Conservation (phyloP, 345 rosid genomes). For the Bruguiera gymnorhiza region DNA sequence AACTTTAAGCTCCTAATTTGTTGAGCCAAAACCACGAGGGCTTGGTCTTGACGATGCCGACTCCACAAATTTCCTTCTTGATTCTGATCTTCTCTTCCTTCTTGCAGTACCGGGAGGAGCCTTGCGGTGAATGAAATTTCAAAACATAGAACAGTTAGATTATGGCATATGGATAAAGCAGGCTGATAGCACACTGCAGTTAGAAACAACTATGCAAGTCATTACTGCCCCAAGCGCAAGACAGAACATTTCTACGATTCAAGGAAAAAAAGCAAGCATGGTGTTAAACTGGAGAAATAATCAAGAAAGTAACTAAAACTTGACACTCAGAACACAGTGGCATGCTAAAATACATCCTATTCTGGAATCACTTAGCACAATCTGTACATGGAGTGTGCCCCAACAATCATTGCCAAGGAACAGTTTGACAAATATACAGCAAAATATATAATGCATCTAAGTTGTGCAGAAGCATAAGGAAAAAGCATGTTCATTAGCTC, state of each 20-base stretch:
- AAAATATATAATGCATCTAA: neutral
- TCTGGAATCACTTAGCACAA: neutral
- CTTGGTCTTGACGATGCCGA: constrained; percentile 51
- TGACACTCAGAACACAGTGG: neutral
- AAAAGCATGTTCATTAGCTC: no score
- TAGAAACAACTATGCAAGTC: neutral
- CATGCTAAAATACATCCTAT: neutral
- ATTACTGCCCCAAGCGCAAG: neutral
- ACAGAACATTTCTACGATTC: neutral
- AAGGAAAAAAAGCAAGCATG: neutral
- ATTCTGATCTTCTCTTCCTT: constrained; percentile 65
- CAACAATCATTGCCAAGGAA: neutral
- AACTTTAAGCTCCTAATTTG: constrained; percentile 32
- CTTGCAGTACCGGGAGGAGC: constrained; percentile 91
- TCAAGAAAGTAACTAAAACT: neutral
- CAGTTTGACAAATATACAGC: neutral
- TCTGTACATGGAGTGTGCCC: neutral
- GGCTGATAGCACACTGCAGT: neutral
- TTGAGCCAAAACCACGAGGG: constrained; percentile 81
- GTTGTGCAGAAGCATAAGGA: neutral
- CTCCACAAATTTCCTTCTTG: constrained; percentile 62
- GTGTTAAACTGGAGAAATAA: neutral
- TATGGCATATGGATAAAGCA: neutral
- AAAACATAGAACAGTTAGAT: constrained; percentile 6
- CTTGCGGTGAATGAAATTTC: constrained; percentile 29